phyloP scores from a whole-genome alignment of 768 basidiomycete genomes.

The Lentinula guzmanii region DNA sequence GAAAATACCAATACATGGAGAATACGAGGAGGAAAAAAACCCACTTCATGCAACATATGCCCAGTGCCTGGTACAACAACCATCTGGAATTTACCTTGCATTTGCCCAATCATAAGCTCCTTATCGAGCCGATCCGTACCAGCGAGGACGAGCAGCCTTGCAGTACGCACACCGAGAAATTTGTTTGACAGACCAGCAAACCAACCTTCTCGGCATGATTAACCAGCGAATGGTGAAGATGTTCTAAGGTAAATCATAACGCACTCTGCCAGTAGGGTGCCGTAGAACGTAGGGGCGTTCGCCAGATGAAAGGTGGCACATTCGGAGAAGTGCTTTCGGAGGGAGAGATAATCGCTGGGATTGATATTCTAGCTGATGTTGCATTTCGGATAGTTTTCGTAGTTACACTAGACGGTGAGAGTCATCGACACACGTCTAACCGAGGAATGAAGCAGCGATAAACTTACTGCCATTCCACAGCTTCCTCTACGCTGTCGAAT shows the following conservation, averaged over 20 bases:
- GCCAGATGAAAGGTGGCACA: conserved; percentile 59
- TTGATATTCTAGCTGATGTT: conserved; percentile 80
- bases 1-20: background rate
- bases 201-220: conserved; percentile 58
- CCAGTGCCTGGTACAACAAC: conserved; percentile 83
- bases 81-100: conserved; percentile 96
- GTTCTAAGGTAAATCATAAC: background rate
- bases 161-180: conserved; percentile 74
- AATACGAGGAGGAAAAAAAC: conserved; percentile 12
- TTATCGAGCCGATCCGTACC: conserved; percentile 91
- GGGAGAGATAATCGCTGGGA: conserved; percentile 70
- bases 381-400: conserved; percentile 81
- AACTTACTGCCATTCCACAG: conserved; percentile 94
- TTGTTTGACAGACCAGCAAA: conserved; percentile 75
- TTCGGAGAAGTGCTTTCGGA: conserved; percentile 28
- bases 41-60: conserved; percentile 91
- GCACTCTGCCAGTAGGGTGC: conserved; percentile 90
- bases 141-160: conserved; percentile 84
- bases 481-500: conserved; percentile 79
- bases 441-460: conserved; percentile 1
- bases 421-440: background rate
- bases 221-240: background rate
- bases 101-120: conserved; percentile 93
- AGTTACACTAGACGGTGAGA: conserved; percentile 43
- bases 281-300: conserved; percentile 77